Evolutionary conservation across 345 rosid species (phyloP), one percentile per base, ranked within the genome.

Genomic region (Eucalyptus melliodora): DNA sequence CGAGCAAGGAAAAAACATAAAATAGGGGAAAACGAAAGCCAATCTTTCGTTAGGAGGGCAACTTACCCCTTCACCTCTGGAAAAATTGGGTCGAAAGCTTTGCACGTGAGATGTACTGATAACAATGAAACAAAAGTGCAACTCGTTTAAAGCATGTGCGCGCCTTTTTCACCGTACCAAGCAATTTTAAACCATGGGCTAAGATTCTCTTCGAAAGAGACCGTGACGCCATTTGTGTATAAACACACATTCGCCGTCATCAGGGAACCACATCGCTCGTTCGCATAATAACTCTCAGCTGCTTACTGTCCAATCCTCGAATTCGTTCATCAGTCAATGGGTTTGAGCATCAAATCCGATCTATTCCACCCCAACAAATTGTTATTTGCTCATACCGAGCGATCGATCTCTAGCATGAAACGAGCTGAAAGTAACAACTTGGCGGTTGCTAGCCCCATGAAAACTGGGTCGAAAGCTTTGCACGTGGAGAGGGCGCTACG

Each of bases 1-100:
- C 1, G 34, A 7, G 40, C 87, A 15, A 14, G 56, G 51, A 8
- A 30, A 44, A 42, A 86, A 30, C 51, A 86, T 86, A 26, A 86
- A 86, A 8, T 2, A 93, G 51, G 37, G 2, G 7, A 17, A 50
- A 27, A 16, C 13, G 23, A 51, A 86, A 86, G 3, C 45, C 62
- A 50, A 9, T 31, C 11, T 51, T 31, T 50, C 24, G 1, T 86
- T n/a, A 6, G 45, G 16, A 50, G 45, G 44, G 62, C 60, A 51
- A 56, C 96, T 81, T 94, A 96, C 97, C 96, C 93, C 95, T 91
- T 94, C 95, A 87, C 87, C 91, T 31, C 53, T 89, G 83, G 89
- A 93, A 92, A 88, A 88, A 93, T 91, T 92, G 1, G 55, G 8
- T 50, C 55, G 21, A 50, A 50, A 50, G 55, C 55, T 50, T 50